Evolutionary conservation across 2,329 filamentous ascomycete species (phyloP).

Genomic region (Zymoseptoria brevis): DNA sequence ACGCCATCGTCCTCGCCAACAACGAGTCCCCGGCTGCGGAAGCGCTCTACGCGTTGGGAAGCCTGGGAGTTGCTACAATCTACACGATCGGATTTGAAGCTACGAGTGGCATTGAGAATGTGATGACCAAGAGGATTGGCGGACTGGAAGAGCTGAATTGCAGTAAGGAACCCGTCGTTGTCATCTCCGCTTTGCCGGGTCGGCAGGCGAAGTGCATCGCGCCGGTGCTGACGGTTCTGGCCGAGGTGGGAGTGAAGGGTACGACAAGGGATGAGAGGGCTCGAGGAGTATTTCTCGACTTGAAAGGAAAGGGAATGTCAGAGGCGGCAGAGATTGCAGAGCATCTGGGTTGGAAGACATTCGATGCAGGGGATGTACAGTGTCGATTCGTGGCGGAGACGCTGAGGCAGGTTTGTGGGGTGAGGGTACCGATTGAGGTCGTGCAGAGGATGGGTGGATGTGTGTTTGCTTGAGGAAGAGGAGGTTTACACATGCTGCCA

Average conservation of each 20-base stretch:
- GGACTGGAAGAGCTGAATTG: slow-evolving; percentile 73
- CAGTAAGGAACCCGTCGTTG: slow-evolving; percentile 70
- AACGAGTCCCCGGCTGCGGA: slow-evolving; percentile 68
- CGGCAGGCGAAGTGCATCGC: slow-evolving; percentile 73
- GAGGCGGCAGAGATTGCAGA: slow-evolving; percentile 64
- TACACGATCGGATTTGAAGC: slow-evolving; percentile 74
- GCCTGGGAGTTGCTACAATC: slow-evolving; percentile 66
- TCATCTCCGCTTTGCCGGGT: slow-evolving; percentile 68
- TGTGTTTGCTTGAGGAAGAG: neutral
- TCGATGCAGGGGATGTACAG: slow-evolving; percentile 69
- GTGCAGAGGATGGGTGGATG: slow-evolving; percentile 63
- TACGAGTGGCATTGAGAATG: slow-evolving; percentile 49
- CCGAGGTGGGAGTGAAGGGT: neutral
- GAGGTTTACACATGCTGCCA: neutral
- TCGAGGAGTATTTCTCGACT: slow-evolving; percentile 69
- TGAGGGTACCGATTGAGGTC: slow-evolving; percentile 77
- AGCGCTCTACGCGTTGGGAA: slow-evolving; percentile 69
- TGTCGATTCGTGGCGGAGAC: slow-evolving; percentile 82
- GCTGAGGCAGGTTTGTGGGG: slow-evolving; percentile 66
- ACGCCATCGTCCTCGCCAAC: slow-evolving; percentile 67
- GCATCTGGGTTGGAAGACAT: slow-evolving; percentile 69
- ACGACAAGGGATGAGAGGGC: neutral
- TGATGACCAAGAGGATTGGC: slow-evolving; percentile 56
- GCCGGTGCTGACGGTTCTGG: slow-evolving; percentile 66
- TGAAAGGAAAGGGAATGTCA: slow-evolving; percentile 59